Evolutionary conservation across 2,329 filamentous ascomycete genomes (phyloP).

Genomic region (Mycosphaerella arachidis): DNA sequence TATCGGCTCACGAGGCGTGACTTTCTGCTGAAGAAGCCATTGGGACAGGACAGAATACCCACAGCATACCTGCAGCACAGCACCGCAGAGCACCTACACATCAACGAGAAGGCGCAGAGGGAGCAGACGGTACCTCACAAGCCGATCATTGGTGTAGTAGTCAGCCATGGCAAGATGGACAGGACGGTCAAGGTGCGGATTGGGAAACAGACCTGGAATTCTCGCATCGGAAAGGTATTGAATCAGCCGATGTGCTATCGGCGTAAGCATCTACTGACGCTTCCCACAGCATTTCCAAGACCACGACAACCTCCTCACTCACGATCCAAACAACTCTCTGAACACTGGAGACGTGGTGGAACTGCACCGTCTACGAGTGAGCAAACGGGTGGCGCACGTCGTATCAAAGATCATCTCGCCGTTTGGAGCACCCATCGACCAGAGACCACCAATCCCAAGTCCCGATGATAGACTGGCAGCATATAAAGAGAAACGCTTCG

Average conservation of each 20-base stretch:
- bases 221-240: constrained; percentile 64
- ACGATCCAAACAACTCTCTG: constrained; percentile 72
- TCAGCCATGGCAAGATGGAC: constrained; percentile 71
- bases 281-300: constrained; percentile 57
- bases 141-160: constrained; percentile 58
- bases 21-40: constrained; percentile 20
- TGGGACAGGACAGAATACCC: constrained; percentile 12
- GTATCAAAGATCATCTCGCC: constrained; percentile 72
- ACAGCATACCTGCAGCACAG: constrained; percentile 22
- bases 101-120: constrained; percentile 25
- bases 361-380: constrained; percentile 65
- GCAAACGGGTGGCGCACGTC: constrained; percentile 64
- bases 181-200: constrained; percentile 76
- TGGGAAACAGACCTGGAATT: constrained; percentile 67
- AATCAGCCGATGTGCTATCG: neutral
- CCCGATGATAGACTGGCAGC: constrained; percentile 57
- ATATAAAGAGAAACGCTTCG: constrained; percentile 51
- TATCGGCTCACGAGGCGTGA: constrained; percentile 21
- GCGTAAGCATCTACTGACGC: neutral
- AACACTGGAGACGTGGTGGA: constrained; percentile 70
- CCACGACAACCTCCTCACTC: constrained; percentile 64
- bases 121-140: constrained; percentile 22
- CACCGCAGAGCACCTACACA: constrained; percentile 18
- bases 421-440: constrained; percentile 58
- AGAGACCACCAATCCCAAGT: constrained; percentile 62